phyloP scores from a whole-genome alignment of 192 early-diverging fungal genomes.

The Pilobolus umbonatus region DNA sequence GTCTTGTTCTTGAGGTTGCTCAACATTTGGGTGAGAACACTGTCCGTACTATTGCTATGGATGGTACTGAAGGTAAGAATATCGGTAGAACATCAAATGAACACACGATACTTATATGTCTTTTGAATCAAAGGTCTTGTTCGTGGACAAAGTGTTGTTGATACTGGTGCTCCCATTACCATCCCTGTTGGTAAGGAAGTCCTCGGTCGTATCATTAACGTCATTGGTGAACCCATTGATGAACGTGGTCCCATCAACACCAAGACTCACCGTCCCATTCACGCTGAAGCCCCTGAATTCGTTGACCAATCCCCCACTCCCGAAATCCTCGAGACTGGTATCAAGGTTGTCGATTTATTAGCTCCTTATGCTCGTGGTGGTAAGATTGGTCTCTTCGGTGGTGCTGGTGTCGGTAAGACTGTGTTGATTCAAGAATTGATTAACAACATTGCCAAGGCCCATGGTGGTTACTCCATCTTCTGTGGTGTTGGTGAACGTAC shows the following conservation, averaged over 20 bases:
- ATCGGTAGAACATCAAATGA: neutral
- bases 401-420: conserved; percentile 99
- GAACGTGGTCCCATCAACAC: conserved; percentile 94
- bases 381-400: conserved; percentile 99
- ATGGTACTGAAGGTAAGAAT: conserved; percentile 79
- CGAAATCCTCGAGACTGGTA: conserved; percentile 95
- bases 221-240: conserved; percentile 98
- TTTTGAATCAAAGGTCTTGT: conserved; percentile 59
- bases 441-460: conserved; percentile 99
- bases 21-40: conserved; percentile 99
- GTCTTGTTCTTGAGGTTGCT: conserved; percentile 93
- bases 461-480: conserved; percentile 99
- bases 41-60: conserved; percentile 99
- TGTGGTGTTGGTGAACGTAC: conserved; percentile 99
- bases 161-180: conserved; percentile 91
- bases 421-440: conserved; percentile 99
- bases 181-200: conserved; percentile 94
- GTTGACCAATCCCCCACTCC: conserved; percentile 94
- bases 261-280: conserved; percentile 85
- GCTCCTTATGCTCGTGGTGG: conserved; percentile 97
- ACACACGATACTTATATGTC: neutral
- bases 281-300: conserved; percentile 89
- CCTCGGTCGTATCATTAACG: conserved; percentile 98
- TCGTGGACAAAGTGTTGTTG: conserved; percentile 91
- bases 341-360: conserved; percentile 98